Conservation (phyloP, 768 basidiomycete species). For the Rhizopogon vulgaris region DNA sequence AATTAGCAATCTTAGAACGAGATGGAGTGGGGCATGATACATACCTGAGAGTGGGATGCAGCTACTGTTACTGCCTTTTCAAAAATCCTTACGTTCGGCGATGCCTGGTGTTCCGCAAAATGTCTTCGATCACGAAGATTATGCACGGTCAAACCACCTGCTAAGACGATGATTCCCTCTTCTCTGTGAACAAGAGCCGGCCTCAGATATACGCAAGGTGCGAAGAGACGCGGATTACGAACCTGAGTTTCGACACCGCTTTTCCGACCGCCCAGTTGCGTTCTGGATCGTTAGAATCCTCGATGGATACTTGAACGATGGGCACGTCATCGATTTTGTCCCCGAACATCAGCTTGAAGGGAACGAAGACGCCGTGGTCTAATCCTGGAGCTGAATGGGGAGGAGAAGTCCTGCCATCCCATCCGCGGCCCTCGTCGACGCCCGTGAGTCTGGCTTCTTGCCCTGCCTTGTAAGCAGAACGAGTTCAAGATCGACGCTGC, state of each 20-base stretch:
- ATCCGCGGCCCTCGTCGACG: conserved; percentile 49
- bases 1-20: not conserved
- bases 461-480: conserved; percentile 36
- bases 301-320: conserved; percentile 66
- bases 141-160: conserved; percentile 66
- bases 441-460: conserved; percentile 43
- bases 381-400: conserved; percentile 46
- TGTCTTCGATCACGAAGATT: conserved; percentile 51
- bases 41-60: conserved; percentile 42
- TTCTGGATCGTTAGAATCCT: conserved; percentile 50
- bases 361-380: conserved; percentile 78
- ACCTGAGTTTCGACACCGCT: conserved; percentile 56
- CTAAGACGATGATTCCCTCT: conserved; percentile 62
- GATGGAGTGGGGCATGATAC: conserved; percentile 13
- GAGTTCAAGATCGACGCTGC: not conserved
- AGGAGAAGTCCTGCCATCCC: conserved; percentile 57
- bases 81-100: conserved; percentile 45
- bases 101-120: conserved; percentile 45
- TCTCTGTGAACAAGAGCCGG: conserved; percentile 30
- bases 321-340: conserved; percentile 56
- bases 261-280: conserved; percentile 62
- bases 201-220: not conserved
- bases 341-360: conserved; percentile 76
- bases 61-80: conserved; percentile 56
- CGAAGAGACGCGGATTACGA: conserved; percentile 8